Percentiles rank a stretch among this genome's conserved stretches.
Conservation (phyloP, 2,329 filamentous ascomycete species). For the Zarea fungicola region DNA sequence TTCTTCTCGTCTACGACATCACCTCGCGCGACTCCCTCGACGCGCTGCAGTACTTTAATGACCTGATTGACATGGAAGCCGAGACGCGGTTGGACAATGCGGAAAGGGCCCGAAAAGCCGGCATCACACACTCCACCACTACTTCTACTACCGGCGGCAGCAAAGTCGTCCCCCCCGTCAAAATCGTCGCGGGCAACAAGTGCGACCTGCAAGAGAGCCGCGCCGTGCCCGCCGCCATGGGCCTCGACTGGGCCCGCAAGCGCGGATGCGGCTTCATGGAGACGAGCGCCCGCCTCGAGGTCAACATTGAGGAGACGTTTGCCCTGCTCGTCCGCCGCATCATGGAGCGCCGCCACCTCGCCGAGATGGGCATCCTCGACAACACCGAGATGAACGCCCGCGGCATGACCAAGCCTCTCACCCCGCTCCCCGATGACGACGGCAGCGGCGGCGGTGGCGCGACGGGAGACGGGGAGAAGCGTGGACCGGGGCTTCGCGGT, state of each 20-base stretch:
- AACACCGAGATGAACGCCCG: conserved; percentile 41
- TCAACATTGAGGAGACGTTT: conserved; percentile 88
- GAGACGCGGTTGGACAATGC: conserved; percentile 63
- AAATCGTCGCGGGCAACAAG: conserved; percentile 83
- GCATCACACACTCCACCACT: too few relatives aligned
- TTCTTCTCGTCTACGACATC: conserved; percentile 85
- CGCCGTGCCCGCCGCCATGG: conserved; percentile 62
- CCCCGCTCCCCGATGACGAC: conserved; percentile 38
- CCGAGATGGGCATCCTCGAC: conserved; percentile 41
- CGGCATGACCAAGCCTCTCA: conserved; percentile 54
- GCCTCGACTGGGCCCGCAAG: conserved; percentile 70
- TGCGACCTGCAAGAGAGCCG: conserved; percentile 70
- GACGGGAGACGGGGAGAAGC: conserved; percentile 37
- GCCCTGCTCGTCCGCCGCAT: conserved; percentile 61
- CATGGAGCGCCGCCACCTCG: conserved; percentile 49
- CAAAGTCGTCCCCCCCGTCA: conserved; percentile 63
- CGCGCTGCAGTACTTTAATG: conserved; percentile 71
- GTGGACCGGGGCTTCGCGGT: conserved; percentile 40
- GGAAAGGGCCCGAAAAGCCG: conserved; percentile 43
- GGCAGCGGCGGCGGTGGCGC: conserved; percentile 7
- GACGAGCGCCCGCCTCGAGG: conserved; percentile 76
- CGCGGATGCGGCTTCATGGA: conserved; percentile 83
- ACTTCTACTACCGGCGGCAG: conserved; percentile 18
- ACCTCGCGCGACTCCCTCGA: conserved; percentile 64
- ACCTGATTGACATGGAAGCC: conserved; percentile 77